phyloP scores from a whole-genome alignment of 768 basidiomycete genomes.

The Tricholoma terreum region DNA sequence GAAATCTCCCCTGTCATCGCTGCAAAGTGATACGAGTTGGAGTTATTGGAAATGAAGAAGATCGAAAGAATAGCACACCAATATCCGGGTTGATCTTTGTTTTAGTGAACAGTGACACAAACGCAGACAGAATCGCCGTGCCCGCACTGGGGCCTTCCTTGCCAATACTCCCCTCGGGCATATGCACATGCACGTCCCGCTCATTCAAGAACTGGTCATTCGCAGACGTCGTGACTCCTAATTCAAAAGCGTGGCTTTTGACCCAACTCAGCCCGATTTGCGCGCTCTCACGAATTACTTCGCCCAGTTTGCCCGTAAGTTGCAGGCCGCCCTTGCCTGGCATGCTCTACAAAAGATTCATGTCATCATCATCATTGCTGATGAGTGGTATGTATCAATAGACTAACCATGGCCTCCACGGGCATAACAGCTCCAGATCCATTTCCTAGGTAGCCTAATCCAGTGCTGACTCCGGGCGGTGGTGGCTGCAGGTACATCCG shows the following conservation, averaged over 20 bases:
- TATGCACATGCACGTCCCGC: constrained; percentile 91
- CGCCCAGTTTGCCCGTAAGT: constrained; percentile 95
- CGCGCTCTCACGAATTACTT: constrained; percentile 95
- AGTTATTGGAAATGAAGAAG: neutral
- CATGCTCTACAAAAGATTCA: constrained; percentile 69
- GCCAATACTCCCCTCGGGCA: constrained; percentile 91
- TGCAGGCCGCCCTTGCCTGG: constrained; percentile 92
- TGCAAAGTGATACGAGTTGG: constrained; percentile 23
- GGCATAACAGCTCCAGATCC: constrained; percentile 97
- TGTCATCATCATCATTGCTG: neutral
- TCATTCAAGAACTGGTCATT: constrained; percentile 81
- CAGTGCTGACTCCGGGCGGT: constrained; percentile 92
- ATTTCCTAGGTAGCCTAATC: constrained; percentile 94
- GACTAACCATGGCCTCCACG: constrained; percentile 84
- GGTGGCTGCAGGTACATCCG: constrained; percentile 78
- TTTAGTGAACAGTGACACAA: constrained; percentile 89
- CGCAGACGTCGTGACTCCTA: constrained; percentile 75
- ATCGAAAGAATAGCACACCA: constrained; percentile 46
- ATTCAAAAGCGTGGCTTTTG: constrained; percentile 82
- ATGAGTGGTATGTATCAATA: neutral
- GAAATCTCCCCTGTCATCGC: constrained; percentile 99
- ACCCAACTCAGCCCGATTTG: constrained; percentile 95
- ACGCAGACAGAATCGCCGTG: constrained; percentile 87
- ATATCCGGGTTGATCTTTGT: constrained; percentile 83
- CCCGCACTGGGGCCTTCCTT: constrained; percentile 98